phyloP scores from a whole-genome alignment of 805 yeast genomes.

The Wickerhamomyces bovis region DNA sequence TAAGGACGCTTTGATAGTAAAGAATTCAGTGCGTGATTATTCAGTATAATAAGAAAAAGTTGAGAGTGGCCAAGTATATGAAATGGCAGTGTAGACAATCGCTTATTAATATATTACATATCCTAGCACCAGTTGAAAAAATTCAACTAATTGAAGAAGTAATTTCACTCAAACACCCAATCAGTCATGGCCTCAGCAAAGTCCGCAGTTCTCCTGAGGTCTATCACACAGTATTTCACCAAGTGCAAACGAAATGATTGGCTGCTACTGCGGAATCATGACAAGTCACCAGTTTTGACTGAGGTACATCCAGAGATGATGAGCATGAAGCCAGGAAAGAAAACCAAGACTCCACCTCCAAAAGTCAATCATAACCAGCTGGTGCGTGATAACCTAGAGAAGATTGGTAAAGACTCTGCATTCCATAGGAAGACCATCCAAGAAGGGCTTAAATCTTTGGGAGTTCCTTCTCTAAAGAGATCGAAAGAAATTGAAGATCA shows the following conservation, averaged over 20 bases:
- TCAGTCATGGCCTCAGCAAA: background rate
- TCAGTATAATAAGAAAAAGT: no score
- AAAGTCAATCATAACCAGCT: slow-evolving; percentile 5
- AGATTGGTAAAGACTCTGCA: slow-evolving; percentile 27
- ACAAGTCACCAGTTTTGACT: background rate
- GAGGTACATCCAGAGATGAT: background rate
- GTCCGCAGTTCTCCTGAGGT: background rate
- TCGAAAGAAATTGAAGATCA: slow-evolving; percentile 12
- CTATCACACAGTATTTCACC: slow-evolving; percentile 5
- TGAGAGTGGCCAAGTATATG: no score
- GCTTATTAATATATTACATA: no score
- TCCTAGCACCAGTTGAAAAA: no score
- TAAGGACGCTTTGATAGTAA: no score
- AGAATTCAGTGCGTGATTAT: no score
- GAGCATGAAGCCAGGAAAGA: background rate
- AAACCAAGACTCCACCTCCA: background rate
- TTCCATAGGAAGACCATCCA: slow-evolving; percentile 24
- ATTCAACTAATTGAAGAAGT: no score
- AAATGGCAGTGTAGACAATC: no score
- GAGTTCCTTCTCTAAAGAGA: slow-evolving; percentile 21
- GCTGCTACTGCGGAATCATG: slow-evolving; percentile 3
- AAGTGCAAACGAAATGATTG: slow-evolving; percentile 9
- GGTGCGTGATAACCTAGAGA: slow-evolving; percentile 7
- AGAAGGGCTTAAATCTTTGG: slow-evolving; percentile 25
- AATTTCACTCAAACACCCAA: background rate